Base-by-base conservation (phyloP, 2,329 filamentous ascomycete genomes). In the Coniella vitis region DNA sequence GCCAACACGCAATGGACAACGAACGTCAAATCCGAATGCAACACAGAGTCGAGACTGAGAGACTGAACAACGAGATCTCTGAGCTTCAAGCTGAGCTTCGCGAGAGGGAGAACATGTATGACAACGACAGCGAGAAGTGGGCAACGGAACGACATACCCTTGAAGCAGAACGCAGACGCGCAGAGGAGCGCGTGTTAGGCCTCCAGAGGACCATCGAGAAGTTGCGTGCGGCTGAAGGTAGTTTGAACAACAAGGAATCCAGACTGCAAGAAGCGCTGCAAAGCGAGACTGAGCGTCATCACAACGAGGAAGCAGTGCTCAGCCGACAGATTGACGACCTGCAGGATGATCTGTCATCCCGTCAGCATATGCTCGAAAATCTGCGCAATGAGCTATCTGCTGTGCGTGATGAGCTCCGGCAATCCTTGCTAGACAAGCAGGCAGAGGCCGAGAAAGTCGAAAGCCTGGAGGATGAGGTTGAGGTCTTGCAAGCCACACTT, bases 271-370 rank as follows among this genome's bases (percentile, higher is more conserved):
- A 83, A 58, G 80, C 81, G 3, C 71, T 90, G 12, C 75, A 84
- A 54, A 86, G 79, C 58, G 86, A 90, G 60, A 77, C 78, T 40
- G 78, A 87, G 54, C 81, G 86, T 20, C 83, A 93, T 59, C 75
- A 76, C 54, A 80, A 77, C 48, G 86, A 91, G 58, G 85, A 91
- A 61, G 78, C 78, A 10, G 68, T 83, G 7, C 70, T 95, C 44
- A 79, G 73, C 53, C 75, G 78, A n/a, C 87, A 93, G 62, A 80
- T 95, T 45, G 78, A 85, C 40, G 83, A 85, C 44, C 72, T 93
- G 9, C 83, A 86, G 58, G 76, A 81, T 41, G 86, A 89, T 50
- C 73, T 93, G 12, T 76, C 84, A 48, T 71, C 78, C 22, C 81
- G 84, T 54, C 79, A 86, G 59, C 69, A 75, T n/a, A 72, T 79